Evolutionary conservation across 805 yeast genomes (phyloP), one percentile per base, ranked within the genome.

Genomic region (Debaryomyces prosopidis): DNA sequence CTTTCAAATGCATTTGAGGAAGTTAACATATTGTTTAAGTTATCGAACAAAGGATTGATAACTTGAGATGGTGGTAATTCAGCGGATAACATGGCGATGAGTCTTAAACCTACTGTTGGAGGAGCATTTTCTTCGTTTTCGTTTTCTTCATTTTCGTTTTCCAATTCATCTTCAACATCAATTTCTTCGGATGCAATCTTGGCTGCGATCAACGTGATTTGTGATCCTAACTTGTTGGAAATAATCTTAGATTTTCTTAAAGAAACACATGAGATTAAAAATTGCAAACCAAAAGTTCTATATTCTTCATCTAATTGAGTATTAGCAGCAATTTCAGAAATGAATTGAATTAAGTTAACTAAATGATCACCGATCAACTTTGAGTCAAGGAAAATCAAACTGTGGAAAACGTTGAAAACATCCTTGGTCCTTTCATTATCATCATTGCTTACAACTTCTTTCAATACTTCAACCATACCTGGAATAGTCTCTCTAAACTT

Each of bases 61-160:
- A 88, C 96, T 67, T 94, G 99, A 36, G 89, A 80, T 40, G 98
- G 96, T 43, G 99, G 97, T 58, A 94, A 76, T 59, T 85, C 90
- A 37, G 84, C 73, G 14, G 98, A 81, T 53, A 92, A 81, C 59
- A 81, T 80, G 43, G 89, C 87, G 43, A 94, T 66, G 47, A 92
- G 73, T 69, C 96, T 81, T 57, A 90, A 76, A 12, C 96, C 96
- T 53, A 89, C 77, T 41, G 85, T 66, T 36, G 83, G 68, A 45
- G 96, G 95, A 44, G 84, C 79, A 59, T 82, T 86, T 68, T 92
- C 98, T 70, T 90, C 97, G 61, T 89, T 90, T 66, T 90, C 97
- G 55, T 88, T 92, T 57, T 90, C 95, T 62, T 88, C 96, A 51
- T 86, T 91, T 58, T 87, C 92, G 48, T 80, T 84, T 51, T 82